Conservation (phyloP, 306 rosid species). For the Geum urbanum region DNA sequence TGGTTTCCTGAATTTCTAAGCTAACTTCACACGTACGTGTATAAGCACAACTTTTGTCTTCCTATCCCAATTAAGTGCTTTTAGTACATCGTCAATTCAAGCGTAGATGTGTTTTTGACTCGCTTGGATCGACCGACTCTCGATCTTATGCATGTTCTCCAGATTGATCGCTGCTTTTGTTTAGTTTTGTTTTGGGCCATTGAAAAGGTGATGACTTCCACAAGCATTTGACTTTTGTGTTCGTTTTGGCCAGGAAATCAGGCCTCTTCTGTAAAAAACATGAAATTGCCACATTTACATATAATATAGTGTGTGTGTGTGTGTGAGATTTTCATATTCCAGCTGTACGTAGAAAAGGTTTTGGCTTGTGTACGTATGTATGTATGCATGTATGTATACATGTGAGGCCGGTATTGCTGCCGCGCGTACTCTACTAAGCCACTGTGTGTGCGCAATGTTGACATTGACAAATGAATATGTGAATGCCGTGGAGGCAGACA, state of each 20-base stretch:
- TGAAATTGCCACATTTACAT: too few species aligned
- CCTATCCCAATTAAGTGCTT: neutral
- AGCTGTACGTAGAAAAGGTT: neutral
- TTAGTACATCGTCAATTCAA: conserved; percentile 2
- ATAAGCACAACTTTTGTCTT: neutral
- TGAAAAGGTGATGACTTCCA: neutral
- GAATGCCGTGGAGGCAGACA: neutral
- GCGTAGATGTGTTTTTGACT: too few species aligned
- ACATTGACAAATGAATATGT: neutral
- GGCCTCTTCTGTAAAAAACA: neutral
- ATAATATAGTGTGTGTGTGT: too few species aligned
- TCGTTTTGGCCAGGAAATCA: neutral
- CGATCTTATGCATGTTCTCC: neutral
- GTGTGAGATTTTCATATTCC: too few species aligned
- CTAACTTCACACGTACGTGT: neutral
- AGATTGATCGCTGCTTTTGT: neutral
- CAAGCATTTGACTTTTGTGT: conserved; percentile 4
- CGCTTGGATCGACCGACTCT: neutral
- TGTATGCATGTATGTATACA: neutral
- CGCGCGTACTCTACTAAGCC: neutral
- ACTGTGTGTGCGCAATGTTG: neutral
- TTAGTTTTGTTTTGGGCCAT: neutral
- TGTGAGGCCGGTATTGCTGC: neutral
- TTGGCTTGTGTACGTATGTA: too few species aligned
- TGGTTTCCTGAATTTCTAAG: neutral